Base-by-base conservation (phyloP, 140 eudicot species). In the Anethum foeniculum region DNA sequence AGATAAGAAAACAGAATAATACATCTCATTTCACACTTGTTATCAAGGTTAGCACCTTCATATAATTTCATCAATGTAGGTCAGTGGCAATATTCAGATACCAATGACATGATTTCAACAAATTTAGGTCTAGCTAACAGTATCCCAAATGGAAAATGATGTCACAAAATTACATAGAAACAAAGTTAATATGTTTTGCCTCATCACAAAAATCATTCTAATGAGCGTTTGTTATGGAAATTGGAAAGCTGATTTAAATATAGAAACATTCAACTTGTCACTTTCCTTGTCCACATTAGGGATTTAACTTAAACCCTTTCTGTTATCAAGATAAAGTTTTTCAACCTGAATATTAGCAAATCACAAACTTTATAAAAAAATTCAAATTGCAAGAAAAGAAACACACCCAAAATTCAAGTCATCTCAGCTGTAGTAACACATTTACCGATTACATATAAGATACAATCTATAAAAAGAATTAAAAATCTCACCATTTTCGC, bases 51-150 rank as follows among this genome's bases (percentile, higher is more conserved):
- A 1, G 27, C n/a, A 74, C 78, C 21, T 27, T 23, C 48, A 6
- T n/a, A 48, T 27, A 28, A 74, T 74, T 74, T 49, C 78, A n/a
- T 23, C 7, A 71, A 73, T 21, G 34, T n/a, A 43, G 77, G 77
- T 43, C 9, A 73, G 38, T 43, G 28, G 32, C 5, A 46, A 73
- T 38, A 65, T 27, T 27, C 72, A 25, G 12, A 3, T 39, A 73
- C 52, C 77, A 21, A 21, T n/a, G 77, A n/a, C 51, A 73, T 65
- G 16, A 10, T 39, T 16, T 15, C 78, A 74, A 34, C 13, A 72
- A 74, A 13, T 41, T n/a, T 41, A 62, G 65, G 47, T 23, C 32
- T 36, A 38, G 16, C 16, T 74, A n/a, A 43, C 23, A 41, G 2
- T 11, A 74, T 25, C 25, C 38, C 27, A 13, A 27, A 74, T 10